A percentile compares a stretch with the other conserved stretches of the same genome.
Evolutionary conservation across 2,329 filamentous ascomycete genomes (phyloP).

Genomic region (Phyllosticta citribraziliensis): DNA sequence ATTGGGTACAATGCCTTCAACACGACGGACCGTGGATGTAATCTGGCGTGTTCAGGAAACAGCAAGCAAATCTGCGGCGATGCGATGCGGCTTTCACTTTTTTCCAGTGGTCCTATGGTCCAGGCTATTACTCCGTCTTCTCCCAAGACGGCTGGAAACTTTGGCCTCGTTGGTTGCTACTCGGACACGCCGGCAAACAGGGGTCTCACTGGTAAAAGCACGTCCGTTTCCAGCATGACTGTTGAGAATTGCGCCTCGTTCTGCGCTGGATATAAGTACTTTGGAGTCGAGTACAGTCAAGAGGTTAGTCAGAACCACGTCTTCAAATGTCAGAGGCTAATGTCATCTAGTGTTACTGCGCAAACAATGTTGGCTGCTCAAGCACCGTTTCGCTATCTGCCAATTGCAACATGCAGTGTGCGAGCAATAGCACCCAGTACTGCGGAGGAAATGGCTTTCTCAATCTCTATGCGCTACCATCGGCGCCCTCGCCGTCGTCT

Average conservation of each 20-base stretch:
- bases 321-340: not conserved
- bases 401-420: conserved; percentile 21
- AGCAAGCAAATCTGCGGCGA: conserved; percentile 21
- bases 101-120: conserved; percentile 17
- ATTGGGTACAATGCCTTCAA: conserved; percentile 17
- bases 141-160: conserved; percentile 19
- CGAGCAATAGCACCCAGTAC: conserved; percentile 17
- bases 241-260: conserved; percentile 29
- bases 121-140: conserved; percentile 16
- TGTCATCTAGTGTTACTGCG: conserved; percentile 16
- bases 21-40: conserved; percentile 23
- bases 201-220: conserved; percentile 18
- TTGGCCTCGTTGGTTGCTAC: conserved; percentile 21
- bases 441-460: conserved; percentile 21
- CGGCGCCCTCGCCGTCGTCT: not conserved
- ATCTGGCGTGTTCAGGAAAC: conserved; percentile 22
- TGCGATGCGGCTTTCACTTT: conserved; percentile 22
- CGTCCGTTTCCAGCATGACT: conserved; percentile 26
- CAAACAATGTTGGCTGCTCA: conserved; percentile 15
- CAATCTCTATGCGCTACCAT: conserved; percentile 17
- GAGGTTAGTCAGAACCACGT: conserved; percentile 15
- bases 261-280: conserved; percentile 28
- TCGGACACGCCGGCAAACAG: conserved; percentile 19
- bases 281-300: conserved; percentile 28
- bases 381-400: conserved; percentile 10